Percentiles rank a stretch among this genome's conserved stretches.
Conservation (phyloP, 1,284 basidiomycete species). For the Rhodotorula sp. region DNA sequence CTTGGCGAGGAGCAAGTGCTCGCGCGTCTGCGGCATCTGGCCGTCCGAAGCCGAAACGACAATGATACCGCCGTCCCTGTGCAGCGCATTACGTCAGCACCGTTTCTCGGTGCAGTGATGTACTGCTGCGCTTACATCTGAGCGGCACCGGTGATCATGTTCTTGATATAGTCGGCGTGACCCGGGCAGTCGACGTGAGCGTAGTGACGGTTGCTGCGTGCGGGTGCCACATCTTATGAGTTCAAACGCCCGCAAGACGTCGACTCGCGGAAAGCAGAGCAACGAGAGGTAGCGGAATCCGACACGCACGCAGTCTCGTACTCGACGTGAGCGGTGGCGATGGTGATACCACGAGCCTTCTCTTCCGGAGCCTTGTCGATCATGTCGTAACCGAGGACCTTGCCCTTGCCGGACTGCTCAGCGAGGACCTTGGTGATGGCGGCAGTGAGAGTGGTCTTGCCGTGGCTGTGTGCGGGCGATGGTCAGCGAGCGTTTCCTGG, state of each 20-base stretch:
- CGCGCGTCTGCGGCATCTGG: conserved; percentile 99
- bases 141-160: conserved; percentile 98
- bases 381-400: conserved; percentile 94
- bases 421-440: conserved; percentile 97
- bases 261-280: neutral
- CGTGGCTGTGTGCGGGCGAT: conserved; percentile 48
- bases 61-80: conserved; percentile 52
- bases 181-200: conserved; percentile 99
- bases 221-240: neutral
- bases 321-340: conserved; percentile 84
- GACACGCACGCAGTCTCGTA: conserved; percentile 72
- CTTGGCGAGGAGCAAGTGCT: conserved; percentile 94
- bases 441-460: conserved; percentile 89
- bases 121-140: conserved; percentile 67
- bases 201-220: conserved; percentile 71
- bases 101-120: neutral
- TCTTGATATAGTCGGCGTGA: conserved; percentile 68
- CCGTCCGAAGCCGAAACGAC: conserved; percentile 98
- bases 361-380: conserved; percentile 99
- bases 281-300: no score
- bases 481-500: neutral
- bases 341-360: conserved; percentile 99
- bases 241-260: neutral
- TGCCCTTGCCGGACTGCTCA: conserved; percentile 71
- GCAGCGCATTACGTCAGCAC: neutral